Evolutionary conservation across 1,284 basidiomycete species (phyloP).

Genomic region (Boletus sp.): DNA sequence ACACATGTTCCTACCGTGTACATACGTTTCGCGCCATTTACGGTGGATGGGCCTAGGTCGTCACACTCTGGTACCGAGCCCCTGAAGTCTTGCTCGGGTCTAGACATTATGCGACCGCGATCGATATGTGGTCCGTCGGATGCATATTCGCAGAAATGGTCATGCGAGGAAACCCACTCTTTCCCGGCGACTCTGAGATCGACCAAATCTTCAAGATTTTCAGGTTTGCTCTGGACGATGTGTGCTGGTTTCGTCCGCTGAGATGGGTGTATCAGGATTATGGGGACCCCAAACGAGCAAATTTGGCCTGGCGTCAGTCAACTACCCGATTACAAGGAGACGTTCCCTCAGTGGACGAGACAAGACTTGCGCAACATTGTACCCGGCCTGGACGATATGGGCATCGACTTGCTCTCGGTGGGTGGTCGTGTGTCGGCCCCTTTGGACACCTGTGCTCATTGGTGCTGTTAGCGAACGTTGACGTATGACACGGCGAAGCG

Average conservation of each 20-base stretch:
- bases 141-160: conserved; percentile 95
- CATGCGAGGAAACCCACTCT: conserved; percentile 82
- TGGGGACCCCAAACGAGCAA: conserved; percentile 94
- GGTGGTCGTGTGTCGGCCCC: conserved; percentile 18
- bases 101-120: conserved; percentile 92
- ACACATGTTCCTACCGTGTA: conserved; percentile 1
- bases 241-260: conserved; percentile 2
- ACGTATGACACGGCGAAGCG: conserved; percentile 93
- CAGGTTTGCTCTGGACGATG: conserved; percentile 52
- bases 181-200: conserved; percentile 98
- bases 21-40: conserved; percentile 10
- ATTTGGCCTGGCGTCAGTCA: conserved; percentile 88
- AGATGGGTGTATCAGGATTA: conserved; percentile 51
- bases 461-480: conserved; percentile 59
- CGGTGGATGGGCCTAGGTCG: conserved; percentile 59
- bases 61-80: conserved; percentile 97
- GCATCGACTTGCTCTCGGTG: conserved; percentile 77
- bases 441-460: conserved; percentile 7
- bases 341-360: conserved; percentile 91
- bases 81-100: conserved; percentile 96
- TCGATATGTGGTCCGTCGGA: conserved; percentile 99
- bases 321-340: conserved; percentile 93
- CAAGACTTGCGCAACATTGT: conserved; percentile 69
- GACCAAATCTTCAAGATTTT: conserved; percentile 99
- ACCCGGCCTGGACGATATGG: conserved; percentile 63